These are phyloP conservation scores for Kwoniella sp. DNA, from an alignment of 768 basidiomycete species.

Conservation along the genomic window DNA sequence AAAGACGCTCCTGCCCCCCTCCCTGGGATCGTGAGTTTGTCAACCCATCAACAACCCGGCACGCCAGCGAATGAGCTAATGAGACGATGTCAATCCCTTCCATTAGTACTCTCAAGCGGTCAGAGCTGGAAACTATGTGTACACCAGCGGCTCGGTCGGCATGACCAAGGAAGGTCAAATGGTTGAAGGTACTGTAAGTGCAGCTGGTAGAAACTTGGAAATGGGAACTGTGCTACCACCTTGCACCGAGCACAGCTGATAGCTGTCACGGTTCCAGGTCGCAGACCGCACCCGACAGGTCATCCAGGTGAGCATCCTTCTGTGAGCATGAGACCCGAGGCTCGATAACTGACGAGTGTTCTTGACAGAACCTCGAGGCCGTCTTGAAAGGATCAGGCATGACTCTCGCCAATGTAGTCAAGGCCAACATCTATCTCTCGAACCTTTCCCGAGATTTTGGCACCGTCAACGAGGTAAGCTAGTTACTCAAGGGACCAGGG, in stretches of 20 bases:
- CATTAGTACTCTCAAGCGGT: slow-evolving; percentile 50
- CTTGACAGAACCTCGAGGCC: slow-evolving; percentile 45
- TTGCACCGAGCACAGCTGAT: not conserved
- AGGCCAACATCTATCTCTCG: slow-evolving; percentile 53
- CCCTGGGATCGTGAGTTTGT: slow-evolving; percentile 38
- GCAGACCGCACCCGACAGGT: slow-evolving; percentile 51
- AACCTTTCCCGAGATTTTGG: slow-evolving; percentile 48
- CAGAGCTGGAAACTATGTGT: slow-evolving; percentile 49
- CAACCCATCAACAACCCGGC: not conserved
- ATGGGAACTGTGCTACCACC: not conserved
- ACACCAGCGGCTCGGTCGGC: slow-evolving; percentile 51
- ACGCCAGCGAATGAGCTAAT: not conserved
- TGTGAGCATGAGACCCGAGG: no score
- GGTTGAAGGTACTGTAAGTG: slow-evolving; percentile 49
- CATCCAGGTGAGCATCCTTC: slow-evolving; percentile 17
- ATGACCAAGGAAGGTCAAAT: slow-evolving; percentile 52
- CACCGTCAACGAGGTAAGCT: slow-evolving; percentile 41
- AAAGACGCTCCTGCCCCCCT: slow-evolving; percentile 51
- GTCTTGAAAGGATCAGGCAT: slow-evolving; percentile 48
- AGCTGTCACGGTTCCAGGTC: slow-evolving; percentile 22
- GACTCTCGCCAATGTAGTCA: slow-evolving; percentile 50
- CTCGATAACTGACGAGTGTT: not conserved
- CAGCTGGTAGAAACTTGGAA: not conserved
- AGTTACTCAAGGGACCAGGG: not conserved
- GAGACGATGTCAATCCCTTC: no score